Evolutionary conservation across 2,329 filamentous ascomycete genomes (phyloP), one percentile per base, ranked within the genome.

Genomic region (Penicillium sp.): DNA sequence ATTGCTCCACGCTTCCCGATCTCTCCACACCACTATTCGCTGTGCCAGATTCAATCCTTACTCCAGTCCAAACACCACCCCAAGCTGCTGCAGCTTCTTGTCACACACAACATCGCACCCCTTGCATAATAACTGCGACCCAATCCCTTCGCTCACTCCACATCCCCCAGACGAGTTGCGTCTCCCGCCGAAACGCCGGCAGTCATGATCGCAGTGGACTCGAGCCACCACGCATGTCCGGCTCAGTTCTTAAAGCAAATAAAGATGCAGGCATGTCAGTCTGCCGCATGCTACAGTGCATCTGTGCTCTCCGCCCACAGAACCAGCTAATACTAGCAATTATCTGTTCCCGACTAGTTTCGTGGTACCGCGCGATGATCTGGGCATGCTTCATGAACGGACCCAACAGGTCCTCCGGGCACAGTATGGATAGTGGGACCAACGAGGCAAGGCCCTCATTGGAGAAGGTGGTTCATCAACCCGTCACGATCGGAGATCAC

Each of bases 401-500:
- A 7, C 4, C 2, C 40, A 25, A 23, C 40, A 25, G 40, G 8
- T 5, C 15, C 2, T 25, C 21, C 8, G 15, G 3, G 4, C 9
- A 9, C 1, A 33, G 31, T 33, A 5, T 33, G 5, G 13, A 13
- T 33, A 33, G 31, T 4, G 31, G 6, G 5, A 8, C 10, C 2
- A 9, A 29, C 10, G 6, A 39, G 5, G 25, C 31, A 25, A 21
- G 5, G 7, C 6, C 7, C 5, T 39, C 41, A 10, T 19, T 45
- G 4, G 41, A 58, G 41, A 58, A 50, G 23, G 55, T 58, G 4
- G 19, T 40, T 23, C 41, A 55, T 5, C 51, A 58, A 23, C 46
- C 46, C 10, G 55, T 58, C 19, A 55, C 52, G 10, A 58, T 58
- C n/a, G 56, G 56, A 23, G 52, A 58, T 38, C 56, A 58, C 41